Percentiles rank a stretch among this genome's conserved stretches.
These are phyloP conservation scores for Cyclospora cayetanensis DNA, from an alignment of 169 alveolate species.

Conservation along the genomic window DNA sequence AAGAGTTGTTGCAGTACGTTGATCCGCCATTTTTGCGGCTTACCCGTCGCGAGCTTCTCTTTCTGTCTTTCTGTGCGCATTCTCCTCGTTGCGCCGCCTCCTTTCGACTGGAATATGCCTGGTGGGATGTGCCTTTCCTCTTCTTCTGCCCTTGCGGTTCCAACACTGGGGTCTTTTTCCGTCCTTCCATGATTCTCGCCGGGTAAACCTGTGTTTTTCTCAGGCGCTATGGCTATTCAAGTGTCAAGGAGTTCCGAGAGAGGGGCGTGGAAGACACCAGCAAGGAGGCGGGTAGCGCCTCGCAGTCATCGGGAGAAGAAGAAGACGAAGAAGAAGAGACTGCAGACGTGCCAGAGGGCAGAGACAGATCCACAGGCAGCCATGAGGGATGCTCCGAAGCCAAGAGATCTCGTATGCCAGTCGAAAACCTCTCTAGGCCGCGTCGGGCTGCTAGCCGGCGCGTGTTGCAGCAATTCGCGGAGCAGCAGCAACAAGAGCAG, in stretches of 20 bases:
- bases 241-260: constrained; percentile 22
- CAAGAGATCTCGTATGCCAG: neutral
- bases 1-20: constrained; percentile 1
- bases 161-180: neutral
- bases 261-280: neutral
- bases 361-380: neutral
- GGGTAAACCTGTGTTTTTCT: neutral
- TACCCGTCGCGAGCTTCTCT: neutral
- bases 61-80: neutral
- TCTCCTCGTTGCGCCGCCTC: no score
- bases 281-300: neutral
- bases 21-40: neutral
- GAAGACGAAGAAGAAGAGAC: neutral
- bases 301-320: neutral
- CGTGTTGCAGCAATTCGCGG: constrained; percentile 23
- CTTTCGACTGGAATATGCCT: no score
- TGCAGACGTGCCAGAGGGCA: neutral
- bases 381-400: neutral
- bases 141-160: no score
- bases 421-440: neutral
- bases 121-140: no score
- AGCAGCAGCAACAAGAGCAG: neutral
- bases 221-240: constrained; percentile 44
- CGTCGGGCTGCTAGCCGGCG: constrained; percentile 60
- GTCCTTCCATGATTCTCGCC: neutral